Base-by-base conservation (phyloP, 495 filamentous ascomycete genomes). In the Pseudevernia furfuracea region DNA sequence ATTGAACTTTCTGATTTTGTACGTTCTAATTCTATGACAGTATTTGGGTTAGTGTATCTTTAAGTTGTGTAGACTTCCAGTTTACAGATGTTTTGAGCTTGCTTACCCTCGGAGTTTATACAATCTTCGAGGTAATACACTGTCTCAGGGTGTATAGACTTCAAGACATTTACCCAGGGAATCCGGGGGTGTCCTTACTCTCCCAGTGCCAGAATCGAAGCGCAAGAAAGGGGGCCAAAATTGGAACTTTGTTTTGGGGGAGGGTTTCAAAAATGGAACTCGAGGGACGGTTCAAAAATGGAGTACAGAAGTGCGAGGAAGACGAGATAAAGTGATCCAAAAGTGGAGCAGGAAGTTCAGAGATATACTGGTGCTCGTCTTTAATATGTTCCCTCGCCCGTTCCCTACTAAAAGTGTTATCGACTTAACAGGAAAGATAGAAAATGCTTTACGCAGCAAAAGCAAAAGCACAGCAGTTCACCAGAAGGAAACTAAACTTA, bases 401-500 rank as follows among this genome's bases (percentile, higher is more conserved):
- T 53, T 48, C 44, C 14, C 44, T 25, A 14, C n/a, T 48, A 48
- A 48, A 10, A 10, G 14, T n/a, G 44, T 48, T 48, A 10, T 48
- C n/a, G 11, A 48, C 1, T 48, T 48, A 48, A 48, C n/a, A 48
- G n/a, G 11, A 48, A 48, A 58, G 37, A 0, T 46, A 38, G 19
- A 64, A 53, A 43, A 63, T 67, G 43, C 61, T 55, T 30, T 63
- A 60, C 19, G 53, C 55, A 67, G 56, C 41, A 55, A 67, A 67
- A 52, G 44, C 65, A 48, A 63, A 67, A 55, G 44, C 52, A 8
- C 36, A 71, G 61, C 65, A 68, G 28, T 69, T 70, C 58, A 34
- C 59, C 44, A 28, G 57, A 68, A 68, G 67, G 36, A 68, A 69
- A 70, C 58, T 55, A n/a, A 66, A 57, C 46, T 59, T 70, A 25